Evolutionary conservation across 2,329 filamentous ascomycete genomes (phyloP).

Genomic region (Ramularia collo-cygni): DNA sequence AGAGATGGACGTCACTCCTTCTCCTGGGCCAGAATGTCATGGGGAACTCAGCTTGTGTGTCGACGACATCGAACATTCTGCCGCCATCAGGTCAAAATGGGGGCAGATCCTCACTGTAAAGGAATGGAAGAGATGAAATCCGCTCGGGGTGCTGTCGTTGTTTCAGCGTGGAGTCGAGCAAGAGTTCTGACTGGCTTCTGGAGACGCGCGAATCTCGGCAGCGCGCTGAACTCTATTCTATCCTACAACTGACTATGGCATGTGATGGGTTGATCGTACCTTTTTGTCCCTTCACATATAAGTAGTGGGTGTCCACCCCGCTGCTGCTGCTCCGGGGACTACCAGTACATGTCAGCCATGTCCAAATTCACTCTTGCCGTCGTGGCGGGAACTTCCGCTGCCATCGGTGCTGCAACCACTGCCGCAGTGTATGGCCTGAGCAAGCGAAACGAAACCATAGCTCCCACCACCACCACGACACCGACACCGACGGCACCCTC

Average conservation of each 20-base stretch:
- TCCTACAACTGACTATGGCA: neutral
- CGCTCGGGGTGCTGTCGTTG: too few species aligned
- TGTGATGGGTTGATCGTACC: slow-evolving; percentile 1
- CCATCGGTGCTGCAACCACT: slow-evolving; percentile 43
- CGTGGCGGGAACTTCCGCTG: slow-evolving; percentile 43
- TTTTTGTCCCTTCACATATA: neutral
- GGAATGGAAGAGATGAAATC: neutral
- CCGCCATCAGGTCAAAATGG: too few species aligned
- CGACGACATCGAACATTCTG: too few species aligned
- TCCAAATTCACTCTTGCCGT: slow-evolving; percentile 46
- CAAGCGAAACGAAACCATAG: slow-evolving; percentile 21
- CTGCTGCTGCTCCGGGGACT: slow-evolving; percentile 4
- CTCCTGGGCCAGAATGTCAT: too few species aligned
- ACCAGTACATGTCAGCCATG: slow-evolving; percentile 29
- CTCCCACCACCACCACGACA: slow-evolving; percentile 28
- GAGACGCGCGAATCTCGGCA: slow-evolving; percentile 1
- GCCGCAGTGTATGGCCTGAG: slow-evolving; percentile 39
- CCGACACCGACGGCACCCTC: slow-evolving; percentile 23
- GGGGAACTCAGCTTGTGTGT: too few species aligned
- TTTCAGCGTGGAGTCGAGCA: too few species aligned
- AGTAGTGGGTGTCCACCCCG: slow-evolving; percentile 1
- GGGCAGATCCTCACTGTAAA: too few species aligned
- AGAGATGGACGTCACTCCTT: too few species aligned
- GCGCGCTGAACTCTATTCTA: neutral
- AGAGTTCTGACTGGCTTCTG: neutral